Conservation (phyloP, 2,329 filamentous ascomycete species). For the Aspergillaceae sp. region DNA sequence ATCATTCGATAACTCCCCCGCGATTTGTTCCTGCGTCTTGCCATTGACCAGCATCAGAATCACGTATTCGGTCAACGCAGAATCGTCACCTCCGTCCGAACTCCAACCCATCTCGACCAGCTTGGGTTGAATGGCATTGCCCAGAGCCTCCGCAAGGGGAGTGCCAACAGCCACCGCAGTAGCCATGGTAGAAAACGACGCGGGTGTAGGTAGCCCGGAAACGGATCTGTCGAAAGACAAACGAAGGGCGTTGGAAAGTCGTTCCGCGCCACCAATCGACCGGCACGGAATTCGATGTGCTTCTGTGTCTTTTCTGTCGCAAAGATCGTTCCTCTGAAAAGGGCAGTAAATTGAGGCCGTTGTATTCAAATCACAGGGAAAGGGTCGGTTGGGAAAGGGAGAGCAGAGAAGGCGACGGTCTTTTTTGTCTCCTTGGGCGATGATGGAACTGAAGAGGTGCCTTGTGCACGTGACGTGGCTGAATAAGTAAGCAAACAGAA, state of each 20-base stretch:
- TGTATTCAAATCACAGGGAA: background rate
- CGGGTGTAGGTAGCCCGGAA: constrained; percentile 7
- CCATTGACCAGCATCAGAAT: constrained; percentile 95
- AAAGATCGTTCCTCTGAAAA: background rate
- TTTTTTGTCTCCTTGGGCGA: background rate
- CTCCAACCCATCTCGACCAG: constrained; percentile 90
- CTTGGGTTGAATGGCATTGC: constrained; percentile 77
- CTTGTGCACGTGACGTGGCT: background rate
- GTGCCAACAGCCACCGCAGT: constrained; percentile 69
- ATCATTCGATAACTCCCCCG: constrained; percentile 77
- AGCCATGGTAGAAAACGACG: constrained; percentile 50
- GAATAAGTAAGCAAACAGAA: background rate
- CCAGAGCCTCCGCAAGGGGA: constrained; percentile 76
- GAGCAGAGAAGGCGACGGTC: background rate
- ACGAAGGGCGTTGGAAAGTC: background rate
- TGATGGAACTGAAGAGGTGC: constrained; percentile 2
- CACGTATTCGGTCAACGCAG: constrained; percentile 88
- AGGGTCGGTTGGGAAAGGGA: background rate
- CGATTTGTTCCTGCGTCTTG: constrained; percentile 84
- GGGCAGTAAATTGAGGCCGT: background rate
- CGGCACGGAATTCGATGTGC: background rate
- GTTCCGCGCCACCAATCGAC: background rate
- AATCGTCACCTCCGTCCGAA: constrained; percentile 68
- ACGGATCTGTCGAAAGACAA: constrained; percentile 3
- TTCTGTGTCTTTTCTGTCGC: background rate